Conservation (phyloP, 2,329 filamentous ascomycete species). For the Scytalidium lignicola region DNA sequence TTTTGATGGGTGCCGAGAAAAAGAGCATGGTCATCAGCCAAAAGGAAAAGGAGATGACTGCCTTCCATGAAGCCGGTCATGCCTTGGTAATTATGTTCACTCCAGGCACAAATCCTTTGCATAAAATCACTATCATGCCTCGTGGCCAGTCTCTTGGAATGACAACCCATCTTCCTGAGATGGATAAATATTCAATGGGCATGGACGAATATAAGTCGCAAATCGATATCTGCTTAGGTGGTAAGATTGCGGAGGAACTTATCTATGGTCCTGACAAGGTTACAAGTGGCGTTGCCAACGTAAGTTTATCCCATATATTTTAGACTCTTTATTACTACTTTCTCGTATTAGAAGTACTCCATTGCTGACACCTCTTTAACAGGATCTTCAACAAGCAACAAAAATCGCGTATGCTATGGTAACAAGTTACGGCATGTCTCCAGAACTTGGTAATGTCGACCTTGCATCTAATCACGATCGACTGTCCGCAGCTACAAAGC, state of each 20-base stretch:
- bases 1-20: constrained; percentile 93
- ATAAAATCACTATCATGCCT: constrained; percentile 96
- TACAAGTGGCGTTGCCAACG: constrained; percentile 77
- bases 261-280: constrained; percentile 89
- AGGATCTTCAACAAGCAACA: constrained; percentile 84
- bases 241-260: constrained; percentile 86
- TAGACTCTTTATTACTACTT: not conserved
- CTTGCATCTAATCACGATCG: constrained; percentile 74
- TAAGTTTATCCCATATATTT: constrained; percentile 38
- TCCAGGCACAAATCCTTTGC: constrained; percentile 67
- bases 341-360: constrained; percentile 17
- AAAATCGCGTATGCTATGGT: constrained; percentile 82
- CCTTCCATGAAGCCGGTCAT: constrained; percentile 94
- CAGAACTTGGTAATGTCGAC: constrained; percentile 83
- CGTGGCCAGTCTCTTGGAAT: constrained; percentile 82
- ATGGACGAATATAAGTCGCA: constrained; percentile 76
- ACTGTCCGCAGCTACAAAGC: constrained; percentile 80
- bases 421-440: constrained; percentile 83
- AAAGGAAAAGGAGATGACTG: constrained; percentile 94
- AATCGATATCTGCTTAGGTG: constrained; percentile 78
- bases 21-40: constrained; percentile 84
- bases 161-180: constrained; percentile 81
- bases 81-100: constrained; percentile 84
- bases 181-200: constrained; percentile 88
- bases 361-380: constrained; percentile 10